phyloP scores from a whole-genome alignment of 257 asterid genomes.

The Gentiana macrophylla region DNA sequence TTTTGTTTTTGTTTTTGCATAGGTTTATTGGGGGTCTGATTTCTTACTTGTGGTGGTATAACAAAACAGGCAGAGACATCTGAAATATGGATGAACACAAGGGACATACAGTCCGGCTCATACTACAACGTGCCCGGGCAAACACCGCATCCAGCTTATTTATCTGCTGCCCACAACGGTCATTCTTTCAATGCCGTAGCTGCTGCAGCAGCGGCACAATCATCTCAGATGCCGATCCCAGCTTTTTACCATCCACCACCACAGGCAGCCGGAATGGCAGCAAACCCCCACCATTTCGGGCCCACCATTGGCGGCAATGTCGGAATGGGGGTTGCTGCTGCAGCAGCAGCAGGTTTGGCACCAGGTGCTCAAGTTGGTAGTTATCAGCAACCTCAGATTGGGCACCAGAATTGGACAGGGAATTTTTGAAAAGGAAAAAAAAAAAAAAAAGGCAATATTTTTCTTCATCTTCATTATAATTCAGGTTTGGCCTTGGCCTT shows the following conservation, averaged over 20 bases:
- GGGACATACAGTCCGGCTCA: slow-evolving; percentile 80
- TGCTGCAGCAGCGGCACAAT: slow-evolving; percentile 41
- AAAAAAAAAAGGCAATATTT: slow-evolving; percentile 5
- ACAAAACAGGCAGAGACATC: slow-evolving; percentile 81
- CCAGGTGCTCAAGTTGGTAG: slow-evolving; percentile 78
- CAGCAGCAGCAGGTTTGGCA: slow-evolving; percentile 16
- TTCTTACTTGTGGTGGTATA: neutral
- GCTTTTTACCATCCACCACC: slow-evolving; percentile 68
- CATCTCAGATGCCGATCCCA: slow-evolving; percentile 88
- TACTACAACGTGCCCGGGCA: slow-evolving; percentile 84
- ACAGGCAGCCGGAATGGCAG: slow-evolving; percentile 60
- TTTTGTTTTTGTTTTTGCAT: too few relatives aligned
- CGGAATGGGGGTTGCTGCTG: slow-evolving; percentile 71
- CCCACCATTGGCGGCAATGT: slow-evolving; percentile 66
- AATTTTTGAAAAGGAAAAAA: slow-evolving; percentile 39
- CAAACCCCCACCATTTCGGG: slow-evolving; percentile 76
- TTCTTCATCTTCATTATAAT: too few relatives aligned
- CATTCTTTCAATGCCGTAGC: slow-evolving; percentile 72
- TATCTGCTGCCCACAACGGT: slow-evolving; percentile 75
- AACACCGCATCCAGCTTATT: slow-evolving; percentile 68
- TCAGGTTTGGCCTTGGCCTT: too few relatives aligned
- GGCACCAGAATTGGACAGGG: slow-evolving; percentile 83
- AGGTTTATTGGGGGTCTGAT: too few relatives aligned
- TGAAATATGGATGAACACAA: slow-evolving; percentile 83
- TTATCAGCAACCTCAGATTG: slow-evolving; percentile 87